Base-by-base conservation (phyloP, 1,284 basidiomycete species). In the Trichosporon ovoides region DNA sequence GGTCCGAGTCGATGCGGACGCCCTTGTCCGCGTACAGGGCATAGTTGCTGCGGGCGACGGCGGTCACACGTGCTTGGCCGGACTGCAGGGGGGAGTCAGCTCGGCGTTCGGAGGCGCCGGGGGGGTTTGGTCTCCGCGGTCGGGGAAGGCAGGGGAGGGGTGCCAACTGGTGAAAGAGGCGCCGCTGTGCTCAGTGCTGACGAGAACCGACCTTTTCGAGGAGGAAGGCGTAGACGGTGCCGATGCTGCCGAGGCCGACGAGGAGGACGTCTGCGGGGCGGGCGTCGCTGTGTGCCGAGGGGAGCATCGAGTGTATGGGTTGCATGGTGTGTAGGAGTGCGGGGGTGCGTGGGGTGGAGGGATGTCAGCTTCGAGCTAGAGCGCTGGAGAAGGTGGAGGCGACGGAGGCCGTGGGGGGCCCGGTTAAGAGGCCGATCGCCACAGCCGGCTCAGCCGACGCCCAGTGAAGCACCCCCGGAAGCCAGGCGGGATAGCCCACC, bases 41-140 rank as follows among this genome's bases (percentile, higher is more conserved):
- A 68, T 84, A 87, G 66, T 90, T 90, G 55, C 86, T 84, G 53
- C 88, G 77, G 1, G 88, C 88, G 5, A 89, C 85, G 12, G 81
- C 85, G 0, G 87, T 89, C 11, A 91, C 84, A n/a, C 82, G 77
- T 1, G 83, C 85, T 33, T 80, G 78, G 7, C 85, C 85, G 56
- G 83, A 83, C 56, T 62, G 50, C 2, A n/a, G n/a, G n/a, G 18
- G 22, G 11, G n/a, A 2, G 49, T 59, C 18, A 55, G 52, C 14
- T 1, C 13, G 7, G 28, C 38, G 9, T 31, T 31, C 28, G 28
- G 28, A 38, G 36, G 14, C 18, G 36, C 28, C 28, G 28, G 28
- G 28, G 28, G 28, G 5, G 5, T 4, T 9, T 31, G 28, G 4
- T 31, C 28, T 31, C 28, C 28, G 28, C 9, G 28, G 28, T 31